Base-by-base conservation (phyloP, 2,329 filamentous ascomycete species). In the Fonsecaea erecta region DNA sequence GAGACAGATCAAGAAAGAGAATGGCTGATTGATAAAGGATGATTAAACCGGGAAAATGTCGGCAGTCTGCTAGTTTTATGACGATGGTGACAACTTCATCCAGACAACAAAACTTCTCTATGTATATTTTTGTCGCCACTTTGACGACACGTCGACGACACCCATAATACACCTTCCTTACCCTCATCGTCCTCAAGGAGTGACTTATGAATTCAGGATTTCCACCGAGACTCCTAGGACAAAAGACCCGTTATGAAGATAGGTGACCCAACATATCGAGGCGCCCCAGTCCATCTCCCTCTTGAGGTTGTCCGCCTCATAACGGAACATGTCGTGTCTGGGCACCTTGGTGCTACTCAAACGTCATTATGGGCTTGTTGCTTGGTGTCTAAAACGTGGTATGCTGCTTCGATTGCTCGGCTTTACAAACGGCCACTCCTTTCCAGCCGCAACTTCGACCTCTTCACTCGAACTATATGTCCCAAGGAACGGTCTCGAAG, bases 361-460 rank as follows among this genome's bases (percentile, higher is more conserved):
- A 55, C 67, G 7, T 77, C 78, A 1, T 76, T 89, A 16, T 77
- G 81, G 60, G 78, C 79, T 2, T 85, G 84, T 72, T 85, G 83
- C 70, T 76, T 84, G 7, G 76, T 85, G 5, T 84, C 79, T 2
- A 81, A 78, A 32, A 81, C 85, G 68, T 88, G 86, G 86, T 86
- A 88, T 71, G 77, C 79, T 3, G 80, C 81, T 12, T 80, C 81
- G 0, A 77, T 86, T 8, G 74, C 77, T 0, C 75, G 77, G 12
- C 80, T 89, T 12, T 89, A 88, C 71, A 75, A 77, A 26, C 73
- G 73, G 1, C 86, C 86, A 2, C 74, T 78, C 52, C 76, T 89
- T 5, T 63, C 65, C 4, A 84, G 84, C 14, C 75, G 75, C 28
- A 82, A 83, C 64, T 88, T 86, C 71, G 76, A 80, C 24, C 75